Percentiles rank a stretch among this genome's conserved stretches.
Evolutionary conservation across 2,329 filamentous ascomycete genomes (phyloP).

Genomic region (Tolypocladium nubicola): DNA sequence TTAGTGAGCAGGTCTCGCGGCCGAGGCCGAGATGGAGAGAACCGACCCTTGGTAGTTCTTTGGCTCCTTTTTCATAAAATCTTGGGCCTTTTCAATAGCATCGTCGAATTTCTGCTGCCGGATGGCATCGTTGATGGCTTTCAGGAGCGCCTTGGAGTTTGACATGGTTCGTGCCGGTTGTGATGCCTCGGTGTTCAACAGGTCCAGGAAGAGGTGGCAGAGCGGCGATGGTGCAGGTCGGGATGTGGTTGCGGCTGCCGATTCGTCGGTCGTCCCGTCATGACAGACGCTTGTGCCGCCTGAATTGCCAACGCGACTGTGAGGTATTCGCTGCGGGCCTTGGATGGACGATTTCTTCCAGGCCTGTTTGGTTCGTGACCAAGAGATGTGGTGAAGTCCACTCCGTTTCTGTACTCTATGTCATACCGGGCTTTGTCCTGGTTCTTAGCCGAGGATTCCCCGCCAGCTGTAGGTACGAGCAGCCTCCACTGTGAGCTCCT

Average conservation of each 20-base stretch:
- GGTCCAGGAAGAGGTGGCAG: background rate
- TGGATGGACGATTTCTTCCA: background rate
- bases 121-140: constrained; percentile 69
- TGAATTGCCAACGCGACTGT: background rate
- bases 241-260: background rate
- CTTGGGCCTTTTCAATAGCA: constrained; percentile 57
- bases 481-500: background rate
- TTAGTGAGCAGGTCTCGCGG: constrained; percentile 3
- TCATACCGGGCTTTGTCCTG: background rate
- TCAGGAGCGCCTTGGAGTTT: constrained; percentile 61
- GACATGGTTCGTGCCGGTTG: constrained; percentile 27
- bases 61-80: constrained; percentile 60
- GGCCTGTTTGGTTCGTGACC: background rate
- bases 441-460: background rate
- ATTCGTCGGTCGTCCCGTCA: background rate
- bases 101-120: constrained; percentile 71
- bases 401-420: background rate
- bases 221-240: background rate
- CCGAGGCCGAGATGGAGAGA: background rate
- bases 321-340: background rate
- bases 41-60: constrained; percentile 73
- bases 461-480: background rate
- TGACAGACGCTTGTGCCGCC: background rate
- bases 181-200: background rate
- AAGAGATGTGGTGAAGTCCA: background rate